Conservation (phyloP, 1,284 basidiomycete genomes). For the Tylopilus orsonianus region DNA sequence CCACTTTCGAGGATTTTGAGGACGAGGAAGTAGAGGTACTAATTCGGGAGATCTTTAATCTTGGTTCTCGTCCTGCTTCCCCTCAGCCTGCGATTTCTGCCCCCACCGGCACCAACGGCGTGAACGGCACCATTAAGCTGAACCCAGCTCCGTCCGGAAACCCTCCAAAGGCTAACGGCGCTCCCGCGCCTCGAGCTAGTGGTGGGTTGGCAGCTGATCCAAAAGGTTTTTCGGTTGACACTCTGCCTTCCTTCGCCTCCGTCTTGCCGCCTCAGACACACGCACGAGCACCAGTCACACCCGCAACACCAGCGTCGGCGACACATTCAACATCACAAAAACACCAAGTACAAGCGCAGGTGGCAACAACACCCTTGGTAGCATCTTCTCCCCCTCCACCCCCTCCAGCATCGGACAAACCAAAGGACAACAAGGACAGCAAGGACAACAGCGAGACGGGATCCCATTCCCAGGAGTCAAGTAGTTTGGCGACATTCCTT, state of each 20-base stretch:
- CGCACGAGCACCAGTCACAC: neutral
- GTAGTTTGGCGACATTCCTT: neutral
- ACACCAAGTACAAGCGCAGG: neutral
- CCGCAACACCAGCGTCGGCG: neutral
- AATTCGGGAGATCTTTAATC: slow-evolving; percentile 40
- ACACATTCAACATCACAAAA: neutral
- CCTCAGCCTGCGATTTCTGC: slow-evolving; percentile 13
- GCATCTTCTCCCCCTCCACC: neutral
- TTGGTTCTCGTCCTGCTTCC: slow-evolving; percentile 30
- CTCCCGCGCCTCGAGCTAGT: slow-evolving; percentile 21
- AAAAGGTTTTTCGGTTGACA: slow-evolving; percentile 25
- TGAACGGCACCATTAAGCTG: slow-evolving; percentile 21
- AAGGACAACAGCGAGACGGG: no score
- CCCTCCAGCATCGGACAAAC: slow-evolving; percentile 6
- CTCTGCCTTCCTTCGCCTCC: slow-evolving; percentile 21
- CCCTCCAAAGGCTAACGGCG: slow-evolving; percentile 22
- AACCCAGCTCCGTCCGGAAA: slow-evolving; percentile 18
- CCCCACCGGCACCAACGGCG: slow-evolving; percentile 14
- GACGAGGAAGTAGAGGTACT: slow-evolving; percentile 38
- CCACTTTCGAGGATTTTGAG: slow-evolving; percentile 39
- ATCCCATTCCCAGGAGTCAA: accelerated
- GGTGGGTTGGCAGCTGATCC: slow-evolving; percentile 33
- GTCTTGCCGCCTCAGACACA: slow-evolving; percentile 16
- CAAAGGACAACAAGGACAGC: slow-evolving; percentile 17
- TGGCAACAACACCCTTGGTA: slow-evolving; percentile 1